A percentile compares a stretch with the other conserved stretches of the same genome.
Conservation (phyloP, 768 basidiomycete species). For the Russula griseocarnosa region DNA sequence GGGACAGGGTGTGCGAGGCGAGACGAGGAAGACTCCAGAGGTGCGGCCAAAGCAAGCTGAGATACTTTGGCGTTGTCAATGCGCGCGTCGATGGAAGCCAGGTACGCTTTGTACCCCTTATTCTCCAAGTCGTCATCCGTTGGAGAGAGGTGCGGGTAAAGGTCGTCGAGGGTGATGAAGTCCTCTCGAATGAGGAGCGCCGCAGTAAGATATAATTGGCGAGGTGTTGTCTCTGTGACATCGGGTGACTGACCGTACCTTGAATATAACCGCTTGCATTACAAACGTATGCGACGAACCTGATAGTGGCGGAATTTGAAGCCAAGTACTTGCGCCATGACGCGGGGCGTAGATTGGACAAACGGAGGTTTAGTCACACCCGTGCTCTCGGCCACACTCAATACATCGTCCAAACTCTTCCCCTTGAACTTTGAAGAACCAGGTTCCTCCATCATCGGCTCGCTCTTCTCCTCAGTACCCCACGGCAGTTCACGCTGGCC, state of each 20-base stretch:
- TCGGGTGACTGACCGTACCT: slow-evolving; percentile 47
- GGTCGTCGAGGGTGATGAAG: slow-evolving; percentile 79
- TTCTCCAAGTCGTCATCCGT: slow-evolving; percentile 71
- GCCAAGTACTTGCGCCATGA: slow-evolving; percentile 89
- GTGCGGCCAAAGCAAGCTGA: slow-evolving; percentile 80
- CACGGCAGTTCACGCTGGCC: slow-evolving; percentile 21
- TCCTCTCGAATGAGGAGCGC: slow-evolving; percentile 89
- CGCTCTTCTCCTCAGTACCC: slow-evolving; percentile 19
- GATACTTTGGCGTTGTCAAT: slow-evolving; percentile 67
- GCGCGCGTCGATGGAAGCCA: slow-evolving; percentile 56
- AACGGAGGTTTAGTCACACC: slow-evolving; percentile 18
- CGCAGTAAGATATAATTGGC: slow-evolving; percentile 72
- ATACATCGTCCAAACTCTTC: slow-evolving; percentile 64
- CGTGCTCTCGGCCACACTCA: slow-evolving; percentile 50
- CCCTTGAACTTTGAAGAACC: slow-evolving; percentile 42
- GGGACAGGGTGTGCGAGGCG: slow-evolving; percentile 40
- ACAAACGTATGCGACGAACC: slow-evolving; percentile 40
- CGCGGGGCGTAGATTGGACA: slow-evolving; percentile 45
- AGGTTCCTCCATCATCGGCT: slow-evolving; percentile 14
- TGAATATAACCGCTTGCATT: slow-evolving; percentile 24
- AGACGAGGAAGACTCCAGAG: slow-evolving; percentile 54
- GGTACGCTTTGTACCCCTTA: slow-evolving; percentile 56
- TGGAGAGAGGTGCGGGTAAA: slow-evolving; percentile 86
- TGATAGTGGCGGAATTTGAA: slow-evolving; percentile 95
- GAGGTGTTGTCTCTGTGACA: slow-evolving; percentile 57